Evolutionary conservation across 2,329 filamentous ascomycete genomes (phyloP).

Genomic region (Nectriaceae sp.): DNA sequence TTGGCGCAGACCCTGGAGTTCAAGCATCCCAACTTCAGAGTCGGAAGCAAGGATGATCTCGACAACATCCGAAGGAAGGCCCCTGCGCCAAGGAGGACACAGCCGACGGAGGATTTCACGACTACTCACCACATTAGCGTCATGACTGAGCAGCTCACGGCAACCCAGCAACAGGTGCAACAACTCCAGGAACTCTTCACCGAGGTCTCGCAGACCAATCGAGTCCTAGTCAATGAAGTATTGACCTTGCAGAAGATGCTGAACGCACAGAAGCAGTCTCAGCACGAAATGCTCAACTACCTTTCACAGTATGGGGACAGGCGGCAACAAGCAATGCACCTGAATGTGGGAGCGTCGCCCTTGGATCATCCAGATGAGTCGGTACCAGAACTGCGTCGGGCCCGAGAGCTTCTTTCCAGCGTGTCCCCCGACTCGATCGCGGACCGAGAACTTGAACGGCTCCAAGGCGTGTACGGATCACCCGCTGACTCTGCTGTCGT

Average conservation of each 20-base stretch:
- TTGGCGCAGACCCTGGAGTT: conserved; percentile 68
- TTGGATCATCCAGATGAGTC: conserved; percentile 53
- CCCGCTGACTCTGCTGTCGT: conserved; percentile 54
- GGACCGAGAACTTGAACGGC: conserved; percentile 57
- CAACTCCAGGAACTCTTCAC: conserved; percentile 82
- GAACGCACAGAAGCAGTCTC: conserved; percentile 58
- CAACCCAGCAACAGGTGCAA: conserved; percentile 91
- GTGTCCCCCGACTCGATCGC: conserved; percentile 53
- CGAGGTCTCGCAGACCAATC: conserved; percentile 69
- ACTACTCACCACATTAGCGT: conserved; percentile 87
- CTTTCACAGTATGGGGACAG: conserved; percentile 50
- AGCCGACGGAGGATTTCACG: conserved; percentile 68
- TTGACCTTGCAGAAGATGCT: conserved; percentile 62
- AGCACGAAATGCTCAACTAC: conserved; percentile 59
- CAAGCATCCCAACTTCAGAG: conserved; percentile 93
- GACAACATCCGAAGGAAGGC: conserved; percentile 97
- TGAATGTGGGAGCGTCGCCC: conserved; percentile 39
- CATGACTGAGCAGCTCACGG: conserved; percentile 83
- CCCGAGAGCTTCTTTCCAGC: conserved; percentile 57
- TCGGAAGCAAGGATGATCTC: conserved; percentile 92
- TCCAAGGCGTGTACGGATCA: conserved; percentile 56
- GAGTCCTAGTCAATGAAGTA: conserved; percentile 63
- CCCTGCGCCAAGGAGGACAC: conserved; percentile 80
- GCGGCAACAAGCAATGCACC: conserved; percentile 34
- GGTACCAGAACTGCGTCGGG: conserved; percentile 55